Conservation (phyloP, 768 basidiomycete species). For the Trametes gibbosa region DNA sequence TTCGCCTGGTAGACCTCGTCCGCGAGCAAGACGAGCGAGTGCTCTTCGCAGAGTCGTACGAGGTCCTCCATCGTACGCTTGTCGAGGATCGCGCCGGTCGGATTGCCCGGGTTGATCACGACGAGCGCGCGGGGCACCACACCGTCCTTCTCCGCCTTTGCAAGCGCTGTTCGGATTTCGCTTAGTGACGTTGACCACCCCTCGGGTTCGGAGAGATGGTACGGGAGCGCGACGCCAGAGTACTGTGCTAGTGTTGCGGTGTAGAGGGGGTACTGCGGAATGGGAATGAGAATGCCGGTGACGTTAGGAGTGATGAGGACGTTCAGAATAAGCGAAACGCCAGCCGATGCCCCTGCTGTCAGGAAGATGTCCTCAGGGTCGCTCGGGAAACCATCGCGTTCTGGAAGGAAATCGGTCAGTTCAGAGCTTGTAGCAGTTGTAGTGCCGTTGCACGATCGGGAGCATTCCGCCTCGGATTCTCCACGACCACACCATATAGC, state of each 20-base stretch:
- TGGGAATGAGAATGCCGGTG: conserved; percentile 88
- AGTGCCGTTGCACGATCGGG: too few species aligned
- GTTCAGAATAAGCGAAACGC: conserved; percentile 84
- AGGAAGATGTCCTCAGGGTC: conserved; percentile 88
- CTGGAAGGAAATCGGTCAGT: conserved; percentile 37
- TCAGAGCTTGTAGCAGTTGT: too few species aligned
- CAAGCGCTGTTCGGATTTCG: conserved; percentile 65
- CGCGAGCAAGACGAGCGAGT: conserved; percentile 86
- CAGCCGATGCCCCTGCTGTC: conserved; percentile 91
- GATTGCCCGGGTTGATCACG: conserved; percentile 98
- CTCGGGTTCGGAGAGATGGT: conserved; percentile 79
- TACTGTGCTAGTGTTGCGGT: conserved; percentile 90
- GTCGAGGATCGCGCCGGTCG: conserved; percentile 85
- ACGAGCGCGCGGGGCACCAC: conserved; percentile 79
- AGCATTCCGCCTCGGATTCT: too few species aligned
- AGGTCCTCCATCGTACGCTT: conserved; percentile 68
- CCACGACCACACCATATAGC: too few species aligned
- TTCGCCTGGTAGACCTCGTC: conserved; percentile 99
- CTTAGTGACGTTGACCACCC: conserved; percentile 80
- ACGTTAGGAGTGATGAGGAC: conserved; percentile 69
- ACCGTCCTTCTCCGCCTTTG: conserved; percentile 60
- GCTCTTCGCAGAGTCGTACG: conserved; percentile 80
- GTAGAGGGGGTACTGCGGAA: conserved; percentile 97
- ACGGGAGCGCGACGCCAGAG: conserved; percentile 78
- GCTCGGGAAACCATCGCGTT: conserved; percentile 86